phyloP scores from a whole-genome alignment of 257 asterid genomes.

The Coffea eugenioides region DNA sequence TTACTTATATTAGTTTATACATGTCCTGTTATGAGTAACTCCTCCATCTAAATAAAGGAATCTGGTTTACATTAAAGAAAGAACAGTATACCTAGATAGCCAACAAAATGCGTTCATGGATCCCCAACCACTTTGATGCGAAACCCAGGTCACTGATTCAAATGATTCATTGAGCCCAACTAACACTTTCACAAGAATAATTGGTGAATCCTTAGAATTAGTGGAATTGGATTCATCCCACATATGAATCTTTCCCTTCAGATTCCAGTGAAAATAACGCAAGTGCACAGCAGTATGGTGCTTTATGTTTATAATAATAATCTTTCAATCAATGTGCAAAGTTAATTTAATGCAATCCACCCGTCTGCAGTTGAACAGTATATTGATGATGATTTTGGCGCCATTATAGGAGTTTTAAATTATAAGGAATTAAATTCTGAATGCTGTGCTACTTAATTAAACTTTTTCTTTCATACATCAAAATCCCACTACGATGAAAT shows the following conservation, averaged over 20 bases:
- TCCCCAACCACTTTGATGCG: background rate
- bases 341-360: constrained; percentile 1
- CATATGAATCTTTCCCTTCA: background rate
- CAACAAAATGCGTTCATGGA: constrained; percentile 2
- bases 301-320: background rate
- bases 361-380: background rate
- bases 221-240: constrained; percentile 5
- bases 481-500: background rate
- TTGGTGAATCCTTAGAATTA: background rate
- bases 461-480: background rate
- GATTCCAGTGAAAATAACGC: background rate
- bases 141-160: too few species aligned
- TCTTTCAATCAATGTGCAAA: background rate
- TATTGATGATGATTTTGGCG: background rate
- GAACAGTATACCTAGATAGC: background rate
- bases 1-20: background rate
- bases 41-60: background rate
- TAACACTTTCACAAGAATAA: background rate
- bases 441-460: background rate
- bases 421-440: background rate
- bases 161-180: background rate
- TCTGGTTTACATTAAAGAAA: background rate
- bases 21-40: background rate
- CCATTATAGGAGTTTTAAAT: background rate
- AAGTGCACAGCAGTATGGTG: background rate